These are phyloP conservation scores for Paecilomyces sp. DNA, from an alignment of 2,329 filamentous ascomycete species.

Conservation along the genomic window DNA sequence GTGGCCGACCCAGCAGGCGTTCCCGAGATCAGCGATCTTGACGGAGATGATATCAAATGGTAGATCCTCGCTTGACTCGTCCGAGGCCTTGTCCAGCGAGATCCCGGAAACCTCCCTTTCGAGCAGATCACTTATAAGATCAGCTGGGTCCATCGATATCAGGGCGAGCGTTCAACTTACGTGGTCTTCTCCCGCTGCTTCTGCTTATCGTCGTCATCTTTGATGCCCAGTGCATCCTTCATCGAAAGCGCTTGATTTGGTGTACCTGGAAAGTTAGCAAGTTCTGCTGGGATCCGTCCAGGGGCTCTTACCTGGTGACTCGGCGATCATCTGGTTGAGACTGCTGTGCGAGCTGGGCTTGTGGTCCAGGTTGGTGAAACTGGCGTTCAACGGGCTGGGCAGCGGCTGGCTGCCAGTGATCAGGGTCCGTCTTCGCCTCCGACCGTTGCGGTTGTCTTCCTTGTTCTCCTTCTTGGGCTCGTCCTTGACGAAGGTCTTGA, in stretches of 20 bases:
- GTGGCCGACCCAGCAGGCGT: constrained; percentile 97
- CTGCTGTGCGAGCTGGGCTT: constrained; percentile 62
- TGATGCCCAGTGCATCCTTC: constrained; percentile 45
- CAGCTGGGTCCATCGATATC: constrained; percentile 1
- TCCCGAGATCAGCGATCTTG: constrained; percentile 97
- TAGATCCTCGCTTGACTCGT: constrained; percentile 19
- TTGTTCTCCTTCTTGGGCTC: constrained; percentile 59
- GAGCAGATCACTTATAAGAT: constrained; percentile 64
- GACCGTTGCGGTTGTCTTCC: constrained; percentile 85
- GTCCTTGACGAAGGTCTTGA: constrained; percentile 89
- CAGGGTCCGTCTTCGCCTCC: constrained; percentile 80
- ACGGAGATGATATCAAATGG: constrained; percentile 79
- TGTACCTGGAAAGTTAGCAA: constrained; percentile 39
- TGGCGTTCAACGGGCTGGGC: constrained; percentile 88
- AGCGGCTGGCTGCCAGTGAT: constrained; percentile 96
- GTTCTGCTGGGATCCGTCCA: constrained; percentile 16
- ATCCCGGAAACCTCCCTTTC: constrained; percentile 93
- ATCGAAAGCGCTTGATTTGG: constrained; percentile 48
- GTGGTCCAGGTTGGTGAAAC: constrained; percentile 69
- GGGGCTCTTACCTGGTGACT: constrained; percentile 52
- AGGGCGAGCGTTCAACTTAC: constrained; percentile 49
- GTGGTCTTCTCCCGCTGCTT: constrained; percentile 88
- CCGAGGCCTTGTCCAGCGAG: constrained; percentile 68
- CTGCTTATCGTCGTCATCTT: constrained; percentile 58
- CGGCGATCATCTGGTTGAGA: constrained; percentile 76